Evolutionary conservation across 352 stramenopile species (phyloP).

Genomic region (Pseudoperonospora humuli): DNA sequence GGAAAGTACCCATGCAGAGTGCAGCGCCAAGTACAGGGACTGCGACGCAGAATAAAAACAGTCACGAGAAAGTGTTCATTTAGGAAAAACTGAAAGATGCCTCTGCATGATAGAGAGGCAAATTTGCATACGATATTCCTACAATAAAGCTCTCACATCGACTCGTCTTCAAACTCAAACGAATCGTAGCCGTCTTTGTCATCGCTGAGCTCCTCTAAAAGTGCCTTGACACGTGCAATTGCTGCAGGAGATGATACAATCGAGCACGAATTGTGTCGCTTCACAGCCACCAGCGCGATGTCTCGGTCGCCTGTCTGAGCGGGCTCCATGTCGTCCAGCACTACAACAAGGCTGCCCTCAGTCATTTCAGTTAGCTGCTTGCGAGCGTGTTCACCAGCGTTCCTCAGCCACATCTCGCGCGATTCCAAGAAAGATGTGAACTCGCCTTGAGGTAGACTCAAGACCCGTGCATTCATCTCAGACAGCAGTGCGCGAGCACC

Average conservation of each 20-base stretch:
- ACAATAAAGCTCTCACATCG: no score
- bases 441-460: constrained; percentile 54
- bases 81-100: no score
- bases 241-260: constrained; percentile 49
- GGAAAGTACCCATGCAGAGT: no score
- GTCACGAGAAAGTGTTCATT: no score
- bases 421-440: constrained; percentile 53
- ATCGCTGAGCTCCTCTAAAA: constrained; percentile 64
- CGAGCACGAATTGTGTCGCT: constrained; percentile 75
- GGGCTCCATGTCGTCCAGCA: constrained; percentile 77
- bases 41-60: no score
- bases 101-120: no score
- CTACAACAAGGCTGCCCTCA: constrained; percentile 56
- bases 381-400: constrained; percentile 49
- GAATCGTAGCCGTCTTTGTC: constrained; percentile 72
- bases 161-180: constrained; percentile 62
- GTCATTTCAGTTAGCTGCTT: constrained; percentile 39
- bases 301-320: constrained; percentile 67
- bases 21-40: no score
- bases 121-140: no score
- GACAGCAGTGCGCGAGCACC: constrained; percentile 51
- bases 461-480: constrained; percentile 37
- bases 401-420: constrained; percentile 72
- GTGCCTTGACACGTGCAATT: constrained; percentile 60
- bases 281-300: constrained; percentile 45